These are phyloP conservation scores for Exophiala xenobiotica DNA, from an alignment of 2,329 filamentous ascomycete genomes.

Conservation along the genomic window DNA sequence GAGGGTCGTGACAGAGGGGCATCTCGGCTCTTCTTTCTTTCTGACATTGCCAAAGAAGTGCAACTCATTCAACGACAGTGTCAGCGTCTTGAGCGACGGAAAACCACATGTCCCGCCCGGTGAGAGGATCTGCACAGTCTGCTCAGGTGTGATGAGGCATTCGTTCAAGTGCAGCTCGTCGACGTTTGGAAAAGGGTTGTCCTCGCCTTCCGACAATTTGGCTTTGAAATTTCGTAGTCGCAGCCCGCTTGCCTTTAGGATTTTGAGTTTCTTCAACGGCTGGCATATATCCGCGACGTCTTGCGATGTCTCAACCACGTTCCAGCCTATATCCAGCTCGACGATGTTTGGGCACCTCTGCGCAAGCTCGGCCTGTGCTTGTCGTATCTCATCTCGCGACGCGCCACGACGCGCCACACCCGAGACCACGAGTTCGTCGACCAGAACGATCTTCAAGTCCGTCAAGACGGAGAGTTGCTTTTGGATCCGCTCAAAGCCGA, in stretches of 20 bases:
- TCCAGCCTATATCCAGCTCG: conserved; percentile 82
- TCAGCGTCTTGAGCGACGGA: conserved; percentile 23
- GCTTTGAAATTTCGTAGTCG: conserved; percentile 19
- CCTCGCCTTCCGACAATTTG: background rate
- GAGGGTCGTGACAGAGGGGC: conserved; percentile 49
- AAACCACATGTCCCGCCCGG: conserved; percentile 11
- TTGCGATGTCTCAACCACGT: conserved; percentile 68
- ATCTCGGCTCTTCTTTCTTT: background rate
- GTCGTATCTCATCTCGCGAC: conserved; percentile 31
- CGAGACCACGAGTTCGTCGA: conserved; percentile 71
- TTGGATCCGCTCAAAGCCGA: conserved; percentile 92
- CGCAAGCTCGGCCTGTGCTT: conserved; percentile 51
- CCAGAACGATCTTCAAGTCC: conserved; percentile 75
- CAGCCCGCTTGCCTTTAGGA: conserved; percentile 56
- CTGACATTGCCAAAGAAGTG: conserved; percentile 10
- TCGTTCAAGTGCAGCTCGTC: conserved; percentile 64
- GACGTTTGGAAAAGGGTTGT: conserved; percentile 42
- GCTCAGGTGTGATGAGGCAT: conserved; percentile 64
- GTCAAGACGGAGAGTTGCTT: conserved; percentile 72
- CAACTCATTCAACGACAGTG: conserved; percentile 25
- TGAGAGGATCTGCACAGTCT: conserved; percentile 49
- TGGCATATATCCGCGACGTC: conserved; percentile 70
- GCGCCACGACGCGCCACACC: conserved; percentile 32
- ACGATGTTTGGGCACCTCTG: conserved; percentile 57
- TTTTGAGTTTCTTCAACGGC: conserved; percentile 65